A percentile compares a stretch with the other conserved stretches of the same genome.
Evolutionary conservation across 1,284 basidiomycete genomes (phyloP).

Genomic region (Phylloporus sp.): DNA sequence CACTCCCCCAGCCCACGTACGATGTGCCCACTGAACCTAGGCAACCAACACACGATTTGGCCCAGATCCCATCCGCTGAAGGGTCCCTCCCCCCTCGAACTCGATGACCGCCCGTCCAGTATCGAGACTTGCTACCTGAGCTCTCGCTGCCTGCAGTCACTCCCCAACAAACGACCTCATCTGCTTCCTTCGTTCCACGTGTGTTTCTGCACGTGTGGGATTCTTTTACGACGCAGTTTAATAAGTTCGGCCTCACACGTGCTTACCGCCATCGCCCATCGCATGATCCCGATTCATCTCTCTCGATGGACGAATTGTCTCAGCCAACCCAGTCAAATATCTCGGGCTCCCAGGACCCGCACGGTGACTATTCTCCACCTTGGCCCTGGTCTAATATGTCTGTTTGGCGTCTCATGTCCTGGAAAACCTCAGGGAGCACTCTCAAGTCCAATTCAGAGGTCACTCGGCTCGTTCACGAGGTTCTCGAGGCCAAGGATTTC

Average conservation of each 20-base stretch:
- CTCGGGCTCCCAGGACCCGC: no score
- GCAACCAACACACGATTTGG: no score
- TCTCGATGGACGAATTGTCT: no score
- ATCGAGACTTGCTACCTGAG: neutral
- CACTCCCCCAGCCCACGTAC: no score
- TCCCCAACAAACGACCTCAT: neutral
- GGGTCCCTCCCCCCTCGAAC: neutral
- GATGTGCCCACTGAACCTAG: no score
- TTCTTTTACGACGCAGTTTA: neutral
- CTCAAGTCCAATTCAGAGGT: no score
- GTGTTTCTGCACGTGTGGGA: no score
- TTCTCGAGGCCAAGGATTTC: constrained; percentile 9
- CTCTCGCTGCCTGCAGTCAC: neutral
- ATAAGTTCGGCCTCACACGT: neutral
- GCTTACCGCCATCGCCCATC: neutral
- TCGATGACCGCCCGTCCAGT: neutral
- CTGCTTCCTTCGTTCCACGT: no score
- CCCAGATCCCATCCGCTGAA: neutral
- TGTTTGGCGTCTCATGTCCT: neutral
- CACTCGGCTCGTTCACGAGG: constrained; percentile 1
- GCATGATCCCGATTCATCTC: neutral
- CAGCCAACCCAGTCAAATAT: no score
- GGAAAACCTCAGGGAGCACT: no score
- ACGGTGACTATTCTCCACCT: neutral
- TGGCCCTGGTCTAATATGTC: neutral